Evolutionary conservation across 768 basidiomycete genomes (phyloP).

Genomic region (Hygrophoropsis aurantiaca): DNA sequence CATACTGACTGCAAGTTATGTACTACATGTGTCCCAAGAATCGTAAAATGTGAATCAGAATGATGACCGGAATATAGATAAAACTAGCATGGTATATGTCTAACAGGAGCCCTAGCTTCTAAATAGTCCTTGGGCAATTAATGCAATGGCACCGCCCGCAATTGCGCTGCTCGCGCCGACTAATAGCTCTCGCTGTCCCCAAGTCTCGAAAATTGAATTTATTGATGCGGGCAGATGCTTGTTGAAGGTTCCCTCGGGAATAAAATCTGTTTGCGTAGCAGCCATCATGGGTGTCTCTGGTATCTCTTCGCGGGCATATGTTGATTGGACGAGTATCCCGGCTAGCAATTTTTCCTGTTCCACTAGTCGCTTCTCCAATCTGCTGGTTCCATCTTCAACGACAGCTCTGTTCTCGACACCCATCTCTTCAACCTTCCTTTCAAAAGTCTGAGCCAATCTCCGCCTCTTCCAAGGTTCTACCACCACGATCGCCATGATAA

Average conservation of each 20-base stretch:
- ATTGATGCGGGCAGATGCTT: neutral
- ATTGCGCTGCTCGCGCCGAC: constrained; percentile 29
- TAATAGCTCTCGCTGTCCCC: constrained; percentile 19
- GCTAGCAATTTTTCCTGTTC: constrained; percentile 42
- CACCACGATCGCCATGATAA: constrained; percentile 82
- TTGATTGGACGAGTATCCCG: constrained; percentile 21
- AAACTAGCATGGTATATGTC: neutral
- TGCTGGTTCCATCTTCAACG: constrained; percentile 48
- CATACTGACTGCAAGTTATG: too few species aligned
- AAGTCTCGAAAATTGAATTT: constrained; percentile 9
- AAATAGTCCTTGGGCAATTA: constrained; percentile 21
- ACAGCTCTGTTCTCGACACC: constrained; percentile 37
- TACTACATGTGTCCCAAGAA: too few species aligned
- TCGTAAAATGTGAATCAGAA: too few species aligned
- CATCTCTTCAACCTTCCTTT: constrained; percentile 72
- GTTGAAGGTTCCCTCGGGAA: neutral
- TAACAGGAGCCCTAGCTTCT: constrained; percentile 2
- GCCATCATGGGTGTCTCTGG: constrained; percentile 6
- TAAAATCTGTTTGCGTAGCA: constrained; percentile 1
- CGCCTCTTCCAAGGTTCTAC: constrained; percentile 98
- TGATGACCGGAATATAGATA: too few species aligned
- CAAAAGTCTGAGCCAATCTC: constrained; percentile 84
- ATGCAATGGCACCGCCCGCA: constrained; percentile 22
- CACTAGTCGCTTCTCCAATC: constrained; percentile 48
- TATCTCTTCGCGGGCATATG: constrained; percentile 12